Evolutionary conservation across 805 yeast species (phyloP), one percentile per base, ranked within the genome.

Genomic region (Saccharomyces jurei): DNA sequence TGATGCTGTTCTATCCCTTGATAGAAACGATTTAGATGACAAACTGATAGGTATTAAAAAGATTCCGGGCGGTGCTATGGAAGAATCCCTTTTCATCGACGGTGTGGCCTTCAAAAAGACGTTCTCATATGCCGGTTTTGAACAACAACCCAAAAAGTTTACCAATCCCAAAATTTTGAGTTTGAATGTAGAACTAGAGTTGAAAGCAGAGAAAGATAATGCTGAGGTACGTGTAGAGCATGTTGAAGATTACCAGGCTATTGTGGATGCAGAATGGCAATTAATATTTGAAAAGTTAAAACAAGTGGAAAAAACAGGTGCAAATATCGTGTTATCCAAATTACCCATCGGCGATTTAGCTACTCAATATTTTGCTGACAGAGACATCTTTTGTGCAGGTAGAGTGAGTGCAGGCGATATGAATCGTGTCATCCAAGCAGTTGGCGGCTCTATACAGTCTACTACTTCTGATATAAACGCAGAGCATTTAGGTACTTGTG

Each of bases 181-280:
- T 63, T 78, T 94, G 66, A 94, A 94, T 67, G 91, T 94, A 46
- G 99, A 94, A 71, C 79, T 94, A 62, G 99, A 94, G 75, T 81
- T 94, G 68, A 94, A 94, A 75, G 98, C 98, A 1, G 99, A 94
- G 75, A 92, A 90, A 76, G 99, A 94, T 71, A 94, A 94, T 69
- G 99, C 99, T 9, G 99, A 94, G 77, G 98, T 94, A 32, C 82
- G 99, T 62, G 94, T 94, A 51, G 95, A 89, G 65, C 86, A 90
- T 70, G 97, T 94, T 54, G 80, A 82, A 55, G 97, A 92, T 64
- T 94, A 94, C 73, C 99, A 94, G 76, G 89, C 86, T 32, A 86
- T 94, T 55, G 99, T 94, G 21, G 98, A 94, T 72, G 99, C 99
- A n/a, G 99, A 94, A 73, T 94, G 99, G 98, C 82, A 88, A 70